Evolutionary conservation across 768 basidiomycete genomes (phyloP), one percentile per base, ranked within the genome.

Genomic region (Fibroporia radiculosa): DNA sequence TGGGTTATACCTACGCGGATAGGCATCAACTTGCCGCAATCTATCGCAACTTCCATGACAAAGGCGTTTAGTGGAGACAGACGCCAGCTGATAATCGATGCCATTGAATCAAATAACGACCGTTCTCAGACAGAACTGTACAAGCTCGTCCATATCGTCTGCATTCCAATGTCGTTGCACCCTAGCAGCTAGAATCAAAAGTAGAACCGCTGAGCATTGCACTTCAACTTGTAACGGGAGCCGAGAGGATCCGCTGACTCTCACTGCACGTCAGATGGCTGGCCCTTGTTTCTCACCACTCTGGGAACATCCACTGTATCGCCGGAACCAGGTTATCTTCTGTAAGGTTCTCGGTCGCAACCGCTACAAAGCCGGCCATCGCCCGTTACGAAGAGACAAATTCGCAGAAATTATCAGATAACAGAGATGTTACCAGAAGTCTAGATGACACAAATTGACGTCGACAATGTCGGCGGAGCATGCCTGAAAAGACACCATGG

Each of bases 331-430:
- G 13, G 14, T 35, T 8, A 19, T 6, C 34, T 35, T 35, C 34
- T 12, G 10, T n/a, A 6, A 18, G 28, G 24, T 31, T 19, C 41
- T 42, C 41, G 41, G 41, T 19, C 23, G 28, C n/a, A 29, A 19
- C 41, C n/a, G n/a, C n/a, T n/a, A n/a, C n/a, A n/a, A n/a, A n/a
- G n/a, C n/a, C 41, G 41, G 23, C 20, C 16, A 29, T 18, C 41
- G n/a, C n/a, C n/a, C n/a, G 25, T 4, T 29, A 28, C 20, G 19
- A 28, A 22, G 27, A 20, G 41, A 42, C 32, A 29, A 18, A 5
- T 10, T 35, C 32, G 29, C n/a, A 6, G 26, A 16, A 27, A 27
- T 42, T 42, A 42, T 42, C 41, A 31, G 41, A 42, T 42, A 42
- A 42, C 23, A 24, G 13, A 12, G 7, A 7, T 23, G 38, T 26